Evolutionary conservation across 2,329 filamentous ascomycete genomes (phyloP).

Genomic region (Ophiostoma populinum): DNA sequence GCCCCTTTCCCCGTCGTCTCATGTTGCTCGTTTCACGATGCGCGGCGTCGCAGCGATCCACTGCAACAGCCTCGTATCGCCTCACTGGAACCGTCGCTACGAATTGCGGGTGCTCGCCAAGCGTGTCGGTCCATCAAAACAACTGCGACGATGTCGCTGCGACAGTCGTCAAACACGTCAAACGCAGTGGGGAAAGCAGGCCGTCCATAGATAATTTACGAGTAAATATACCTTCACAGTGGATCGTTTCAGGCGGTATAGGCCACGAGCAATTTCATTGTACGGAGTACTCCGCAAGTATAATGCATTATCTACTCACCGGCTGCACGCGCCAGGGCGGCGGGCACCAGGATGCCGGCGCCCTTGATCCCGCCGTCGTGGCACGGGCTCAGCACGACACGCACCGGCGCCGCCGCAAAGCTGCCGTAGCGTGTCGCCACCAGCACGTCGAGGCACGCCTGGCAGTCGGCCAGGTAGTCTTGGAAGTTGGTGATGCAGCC

Average conservation of each 20-base stretch:
- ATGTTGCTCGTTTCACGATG: conserved; percentile 2
- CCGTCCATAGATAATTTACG: too few relatives aligned
- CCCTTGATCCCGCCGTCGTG: conserved; percentile 46
- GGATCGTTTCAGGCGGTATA: too few relatives aligned
- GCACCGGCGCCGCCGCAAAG: conserved; percentile 17
- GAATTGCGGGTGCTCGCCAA: not conserved
- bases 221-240: too few relatives aligned
- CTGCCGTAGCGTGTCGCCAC: conserved; percentile 22
- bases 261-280: too few relatives aligned
- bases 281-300: not conserved
- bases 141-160: too few relatives aligned
- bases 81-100: not conserved
- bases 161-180: too few relatives aligned
- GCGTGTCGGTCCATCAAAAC: too few relatives aligned
- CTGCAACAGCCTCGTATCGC: not conserved
- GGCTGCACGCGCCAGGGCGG: conserved; percentile 13
- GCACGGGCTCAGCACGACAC: conserved; percentile 34
- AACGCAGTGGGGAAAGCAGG: too few relatives aligned
- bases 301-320: not conserved
- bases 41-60: not conserved
- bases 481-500: conserved; percentile 69
- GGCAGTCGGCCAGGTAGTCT: conserved; percentile 52
- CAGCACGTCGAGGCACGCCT: conserved; percentile 45
- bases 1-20: not conserved
- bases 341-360: conserved; percentile 40